phyloP scores from a whole-genome alignment of 768 basidiomycete species.

The Auricularia cornea region DNA sequence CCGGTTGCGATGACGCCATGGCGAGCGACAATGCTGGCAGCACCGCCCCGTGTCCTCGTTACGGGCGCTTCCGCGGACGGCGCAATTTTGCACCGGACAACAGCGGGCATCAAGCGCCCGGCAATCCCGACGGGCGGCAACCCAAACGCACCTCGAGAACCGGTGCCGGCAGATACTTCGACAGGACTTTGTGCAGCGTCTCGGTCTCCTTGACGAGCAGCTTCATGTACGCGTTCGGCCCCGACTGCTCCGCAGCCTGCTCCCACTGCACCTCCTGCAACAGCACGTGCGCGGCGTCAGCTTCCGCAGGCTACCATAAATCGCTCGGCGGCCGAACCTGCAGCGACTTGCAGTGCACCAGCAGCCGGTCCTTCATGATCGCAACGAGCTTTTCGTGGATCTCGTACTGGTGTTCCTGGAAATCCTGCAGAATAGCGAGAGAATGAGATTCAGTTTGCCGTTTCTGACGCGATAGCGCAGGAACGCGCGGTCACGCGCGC shows the following conservation, averaged over 20 bases:
- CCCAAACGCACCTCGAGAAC: constrained; percentile 62
- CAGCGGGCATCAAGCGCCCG: neutral
- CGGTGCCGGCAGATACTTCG: constrained; percentile 71
- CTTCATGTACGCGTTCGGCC: constrained; percentile 85
- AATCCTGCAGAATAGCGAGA: constrained; percentile 51
- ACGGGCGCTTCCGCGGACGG: no score
- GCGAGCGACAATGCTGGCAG: neutral
- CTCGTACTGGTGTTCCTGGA: constrained; percentile 98
- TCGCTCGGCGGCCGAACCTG: constrained; percentile 40
- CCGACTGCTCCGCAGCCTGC: constrained; percentile 37
- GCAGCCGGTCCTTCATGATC: constrained; percentile 94
- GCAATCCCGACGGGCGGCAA: neutral
- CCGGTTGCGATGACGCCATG: neutral
- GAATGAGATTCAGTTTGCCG: neutral
- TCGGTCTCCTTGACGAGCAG: constrained; percentile 90
- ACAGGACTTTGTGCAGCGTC: constrained; percentile 90
- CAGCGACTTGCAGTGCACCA: constrained; percentile 74
- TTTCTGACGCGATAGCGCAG: neutral
- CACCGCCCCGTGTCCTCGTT: neutral
- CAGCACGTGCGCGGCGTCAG: neutral
- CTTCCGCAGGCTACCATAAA: neutral
- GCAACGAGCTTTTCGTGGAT: constrained; percentile 96
- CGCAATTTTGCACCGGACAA: neutral
- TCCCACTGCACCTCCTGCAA: constrained; percentile 72
- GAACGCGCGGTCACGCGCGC: neutral